Base-by-base conservation (phyloP, 2,329 filamentous ascomycete species). In the Nakataea oryzae region DNA sequence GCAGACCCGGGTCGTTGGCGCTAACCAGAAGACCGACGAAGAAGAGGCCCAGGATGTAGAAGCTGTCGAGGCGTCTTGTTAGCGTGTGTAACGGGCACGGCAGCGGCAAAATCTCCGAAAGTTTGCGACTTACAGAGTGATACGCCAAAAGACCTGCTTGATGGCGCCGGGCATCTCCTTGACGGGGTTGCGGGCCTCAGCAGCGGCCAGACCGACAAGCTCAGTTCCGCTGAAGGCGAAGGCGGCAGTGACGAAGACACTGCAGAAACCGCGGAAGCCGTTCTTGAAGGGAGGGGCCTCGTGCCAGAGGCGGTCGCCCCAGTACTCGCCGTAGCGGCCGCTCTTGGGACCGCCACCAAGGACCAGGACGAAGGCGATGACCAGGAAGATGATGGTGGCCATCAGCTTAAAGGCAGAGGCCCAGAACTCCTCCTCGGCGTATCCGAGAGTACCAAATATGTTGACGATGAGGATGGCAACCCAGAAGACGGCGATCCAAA, bases 121-220 rank as follows among this genome's bases (percentile, higher is more conserved):
- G 29, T 17, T 50, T 68, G 61, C 69, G 64, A 65, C 70, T 67
- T 65, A 73, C 64, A 83, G 70, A 0, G 78, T 81, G 64, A 83
- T 83, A 66, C 81, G 79, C 80, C 81, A 83, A 63, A 83, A 83
- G 34, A 83, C 90, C 71, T 96, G 91, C 76, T 95, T 96, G 69
- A 93, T 87, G 6, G 92, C 92, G 1, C 85, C 86, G 0, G 92
- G 92, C 1, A 96, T 81, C 0, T 87, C 84, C 70, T 89, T 86
- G 62, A 84, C 81, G 0, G 89, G 89, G 69, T 90, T 90, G 12
- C 76, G 74, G 0, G 88, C 84, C 73, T 92, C 89, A 8, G 87
- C 88, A 0, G 88, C 88, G 3, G 88, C 87, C 3, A 91, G 79
- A 67, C 88, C 88, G n/a, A 91, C 87, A 2, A 90, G 77, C 70